Conservation (phyloP, 129 eudicot genomes). For the Erigeron canadensis region DNA sequence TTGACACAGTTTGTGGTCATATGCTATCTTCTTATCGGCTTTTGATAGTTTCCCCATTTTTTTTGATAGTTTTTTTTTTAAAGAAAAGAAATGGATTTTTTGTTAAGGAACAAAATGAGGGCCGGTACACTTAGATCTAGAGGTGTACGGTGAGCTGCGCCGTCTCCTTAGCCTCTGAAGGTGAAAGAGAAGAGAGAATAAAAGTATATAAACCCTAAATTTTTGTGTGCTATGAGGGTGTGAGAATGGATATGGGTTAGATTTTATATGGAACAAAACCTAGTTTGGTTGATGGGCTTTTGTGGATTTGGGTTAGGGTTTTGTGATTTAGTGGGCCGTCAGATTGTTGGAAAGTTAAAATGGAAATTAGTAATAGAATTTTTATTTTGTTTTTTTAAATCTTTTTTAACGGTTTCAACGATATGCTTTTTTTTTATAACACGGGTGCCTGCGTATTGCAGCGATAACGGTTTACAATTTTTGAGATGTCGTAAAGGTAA, state of each 20-base stretch:
- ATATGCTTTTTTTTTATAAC: too few species aligned
- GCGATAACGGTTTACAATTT: too few species aligned
- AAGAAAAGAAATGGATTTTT: slow-evolving; percentile 13
- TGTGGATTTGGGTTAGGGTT: not conserved
- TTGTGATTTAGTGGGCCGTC: not conserved
- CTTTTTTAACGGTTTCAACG: too few species aligned
- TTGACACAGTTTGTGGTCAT: slow-evolving; percentile 64
- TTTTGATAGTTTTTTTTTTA: not conserved
- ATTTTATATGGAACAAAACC: slow-evolving; percentile 16
- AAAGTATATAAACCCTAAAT: slow-evolving; percentile 31
- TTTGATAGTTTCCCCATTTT: slow-evolving; percentile 65
- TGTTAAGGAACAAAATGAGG: slow-evolving; percentile 52
- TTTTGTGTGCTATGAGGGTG: not conserved
- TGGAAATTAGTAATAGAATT: too few species aligned
- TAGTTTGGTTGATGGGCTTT: not conserved
- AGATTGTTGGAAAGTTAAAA: not conserved
- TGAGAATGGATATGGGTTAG: not conserved
- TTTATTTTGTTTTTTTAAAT: too few species aligned
- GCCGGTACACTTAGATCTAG: slow-evolving; percentile 32
- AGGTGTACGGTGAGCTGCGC: slow-evolving; percentile 24
- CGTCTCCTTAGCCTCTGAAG: slow-evolving; percentile 89
- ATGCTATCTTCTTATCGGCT: slow-evolving; percentile 79
- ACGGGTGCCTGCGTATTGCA: too few species aligned
- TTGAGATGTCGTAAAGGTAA: too few species aligned
- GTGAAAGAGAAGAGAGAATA: too few species aligned